Percentiles rank a stretch among this genome's conserved stretches.
These are phyloP conservation scores for Camelina hispida DNA, from an alignment of 345 rosid species.

Conservation along the genomic window DNA sequence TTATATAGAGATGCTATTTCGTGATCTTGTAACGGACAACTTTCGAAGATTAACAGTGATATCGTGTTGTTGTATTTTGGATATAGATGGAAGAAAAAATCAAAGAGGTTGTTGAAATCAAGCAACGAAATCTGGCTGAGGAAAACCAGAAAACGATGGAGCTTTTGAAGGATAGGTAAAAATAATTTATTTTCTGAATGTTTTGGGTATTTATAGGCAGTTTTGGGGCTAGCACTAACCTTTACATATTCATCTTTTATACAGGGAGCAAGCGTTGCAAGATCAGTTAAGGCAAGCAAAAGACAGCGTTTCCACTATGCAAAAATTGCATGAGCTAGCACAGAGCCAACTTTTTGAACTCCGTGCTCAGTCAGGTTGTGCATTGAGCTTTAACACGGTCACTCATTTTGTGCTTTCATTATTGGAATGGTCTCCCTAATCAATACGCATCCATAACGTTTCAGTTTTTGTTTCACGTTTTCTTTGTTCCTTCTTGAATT, in stretches of 20 bases:
- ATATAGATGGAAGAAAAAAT: conserved; percentile 98
- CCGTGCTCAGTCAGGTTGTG: conserved; percentile 93
- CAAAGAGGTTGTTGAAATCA: conserved; percentile 97
- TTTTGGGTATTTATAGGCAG: neutral
- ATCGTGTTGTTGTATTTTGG: conserved; percentile 20
- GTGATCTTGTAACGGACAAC: conserved; percentile 2
- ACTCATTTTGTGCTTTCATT: conserved; percentile 21
- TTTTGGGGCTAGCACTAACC: conserved; percentile 22
- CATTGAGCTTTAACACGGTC: conserved; percentile 32
- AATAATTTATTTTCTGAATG: neutral
- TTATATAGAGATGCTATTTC: conserved; percentile 24
- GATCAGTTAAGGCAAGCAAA: conserved; percentile 97
- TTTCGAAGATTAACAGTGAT: conserved; percentile 4
- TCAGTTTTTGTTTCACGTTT: conserved; percentile 7
- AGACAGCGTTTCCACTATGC: conserved; percentile 93
- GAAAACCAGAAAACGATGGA: conserved; percentile 97
- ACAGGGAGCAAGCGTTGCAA: conserved; percentile 91
- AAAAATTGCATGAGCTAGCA: conserved; percentile 96
- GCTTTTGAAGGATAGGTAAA: conserved; percentile 86
- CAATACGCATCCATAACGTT: neutral
- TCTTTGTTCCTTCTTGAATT: conserved; percentile 22
- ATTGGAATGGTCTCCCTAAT: conserved; percentile 21
- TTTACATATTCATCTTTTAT: conserved; percentile 33
- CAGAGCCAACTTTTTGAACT: conserved; percentile 96
- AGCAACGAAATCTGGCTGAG: conserved; percentile 94